A percentile compares a stretch with the other conserved stretches of the same genome.
Conservation (phyloP, 345 rosid species). For the Iberis pinnata region DNA sequence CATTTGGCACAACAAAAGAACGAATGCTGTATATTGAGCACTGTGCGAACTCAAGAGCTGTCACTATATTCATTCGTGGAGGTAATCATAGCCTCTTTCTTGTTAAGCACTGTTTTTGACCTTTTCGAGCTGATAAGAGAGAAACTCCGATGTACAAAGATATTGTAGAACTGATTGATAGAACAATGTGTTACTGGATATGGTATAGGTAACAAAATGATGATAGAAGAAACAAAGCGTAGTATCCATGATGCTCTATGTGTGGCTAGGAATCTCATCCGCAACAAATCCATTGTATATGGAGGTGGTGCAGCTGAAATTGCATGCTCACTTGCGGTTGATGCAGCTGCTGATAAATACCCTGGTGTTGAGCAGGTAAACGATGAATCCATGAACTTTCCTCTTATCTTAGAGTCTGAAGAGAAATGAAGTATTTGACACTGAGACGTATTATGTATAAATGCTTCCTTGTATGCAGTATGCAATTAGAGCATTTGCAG, state of each 20-base stretch:
- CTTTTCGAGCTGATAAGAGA: background rate
- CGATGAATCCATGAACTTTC: background rate
- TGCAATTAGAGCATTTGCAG: slow-evolving; percentile 88
- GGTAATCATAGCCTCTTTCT: slow-evolving; percentile 37
- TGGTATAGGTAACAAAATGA: slow-evolving; percentile 82
- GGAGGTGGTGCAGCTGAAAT: slow-evolving; percentile 98
- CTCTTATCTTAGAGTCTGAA: background rate
- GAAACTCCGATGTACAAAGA: background rate
- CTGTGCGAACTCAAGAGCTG: slow-evolving; percentile 60
- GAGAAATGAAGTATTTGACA: background rate
- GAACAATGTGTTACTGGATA: slow-evolving; percentile 18
- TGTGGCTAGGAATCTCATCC: slow-evolving; percentile 91
- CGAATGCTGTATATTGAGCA: slow-evolving; percentile 54
- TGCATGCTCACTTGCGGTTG: slow-evolving; percentile 85
- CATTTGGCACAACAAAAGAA: slow-evolving; percentile 59
- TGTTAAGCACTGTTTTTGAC: background rate
- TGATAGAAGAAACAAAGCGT: slow-evolving; percentile 96
- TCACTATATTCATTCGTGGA: slow-evolving; percentile 85
- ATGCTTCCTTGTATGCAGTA: slow-evolving; percentile 44
- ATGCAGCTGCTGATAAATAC: slow-evolving; percentile 80
- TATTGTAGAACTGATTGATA: background rate
- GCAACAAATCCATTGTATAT: slow-evolving; percentile 83
- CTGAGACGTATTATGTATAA: background rate
- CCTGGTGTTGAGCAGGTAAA: slow-evolving; percentile 94
- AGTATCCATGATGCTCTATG: slow-evolving; percentile 93